These are phyloP conservation scores for Eimeria praecox DNA, from an alignment of 169 alveolate species.

Conservation along the genomic window DNA sequence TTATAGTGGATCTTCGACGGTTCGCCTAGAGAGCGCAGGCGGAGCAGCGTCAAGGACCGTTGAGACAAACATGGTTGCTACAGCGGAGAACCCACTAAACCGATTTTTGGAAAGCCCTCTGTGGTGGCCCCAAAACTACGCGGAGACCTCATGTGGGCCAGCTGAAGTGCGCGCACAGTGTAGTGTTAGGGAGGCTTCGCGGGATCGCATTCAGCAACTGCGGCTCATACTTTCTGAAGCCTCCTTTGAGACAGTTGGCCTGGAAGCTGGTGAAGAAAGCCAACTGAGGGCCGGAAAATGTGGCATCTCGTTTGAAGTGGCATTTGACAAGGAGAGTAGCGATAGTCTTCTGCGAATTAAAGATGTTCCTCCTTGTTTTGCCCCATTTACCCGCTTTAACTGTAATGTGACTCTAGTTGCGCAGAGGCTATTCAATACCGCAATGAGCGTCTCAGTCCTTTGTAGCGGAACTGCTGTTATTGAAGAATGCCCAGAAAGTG, in stretches of 20 bases:
- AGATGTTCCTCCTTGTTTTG: conserved; percentile 56
- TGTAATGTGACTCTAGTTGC: conserved; percentile 52
- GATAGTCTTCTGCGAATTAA: neutral
- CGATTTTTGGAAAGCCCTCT: neutral
- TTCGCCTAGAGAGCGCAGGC: too few relatives aligned
- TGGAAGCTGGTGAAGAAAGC: neutral
- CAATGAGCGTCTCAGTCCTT: conserved; percentile 37
- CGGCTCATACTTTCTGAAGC: conserved; percentile 14
- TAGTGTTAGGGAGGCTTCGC: conserved; percentile 8
- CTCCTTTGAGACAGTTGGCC: conserved; percentile 11
- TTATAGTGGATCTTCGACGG: neutral
- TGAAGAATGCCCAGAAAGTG: neutral
- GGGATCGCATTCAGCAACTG: conserved; percentile 11
- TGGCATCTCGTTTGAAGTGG: neutral
- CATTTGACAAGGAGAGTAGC: neutral
- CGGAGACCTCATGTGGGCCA: neutral
- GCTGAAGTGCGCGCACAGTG: neutral
- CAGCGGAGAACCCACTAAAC: conserved; percentile 19
- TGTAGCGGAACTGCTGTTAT: conserved; percentile 5
- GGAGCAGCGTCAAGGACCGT: neutral
- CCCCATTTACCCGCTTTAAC: conserved; percentile 43
- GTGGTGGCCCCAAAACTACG: conserved; percentile 25
- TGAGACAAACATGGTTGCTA: neutral
- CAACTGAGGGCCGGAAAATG: neutral
- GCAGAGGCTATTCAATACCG: conserved; percentile 4